Evolutionary conservation across 305 asterid genomes (phyloP), one percentile per base, ranked within the genome.

Genomic region (Stenogyne calaminthoides): DNA sequence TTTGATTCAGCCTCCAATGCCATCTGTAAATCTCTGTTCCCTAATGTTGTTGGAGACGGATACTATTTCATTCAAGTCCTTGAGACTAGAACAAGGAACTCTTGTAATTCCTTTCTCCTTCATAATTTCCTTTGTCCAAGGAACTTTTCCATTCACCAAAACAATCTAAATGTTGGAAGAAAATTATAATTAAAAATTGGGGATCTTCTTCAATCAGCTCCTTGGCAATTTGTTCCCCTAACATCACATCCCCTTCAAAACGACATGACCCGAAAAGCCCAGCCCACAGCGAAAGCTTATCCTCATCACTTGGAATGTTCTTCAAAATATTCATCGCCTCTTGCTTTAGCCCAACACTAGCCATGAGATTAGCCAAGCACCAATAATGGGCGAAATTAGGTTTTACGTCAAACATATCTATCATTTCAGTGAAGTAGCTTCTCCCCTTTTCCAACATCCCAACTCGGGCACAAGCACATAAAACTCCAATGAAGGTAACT

Each of bases 321-420:
- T 69, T 77, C 73, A 91, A 59, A 19, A 84, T 66, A 70, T 78
- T 78, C 69, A 85, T 71, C 10, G 97, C 97, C 70, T 89, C 94
- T 59, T 82, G 72, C 81, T 64, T 72, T 44, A 73, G 79, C 69
- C 89, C 96, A 76, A 66, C 80, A 71, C 69, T 75, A 57, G 88
- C 92, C 78, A 83, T 83, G 20, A 91, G 86, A 77, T 84, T 89
- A 68, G 97, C 92, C 92, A 91, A 64, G 87, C 92, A 91, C 97
- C 96, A 91, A 59, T 84, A 88, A 83, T 91, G 97, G 7, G 83
- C 91, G 7, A 91, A 91, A 78, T 78, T 83, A n/a, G 90, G 92
- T 64, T 81, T 82, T 64, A 88, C 27, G 9, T 67, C 57, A 62
- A 80, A 86, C 57, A 76, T 77, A 46, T 84, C 85, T 39, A 27